Conservation (phyloP, 257 asterid genomes). For the Linaria vulgaris region DNA sequence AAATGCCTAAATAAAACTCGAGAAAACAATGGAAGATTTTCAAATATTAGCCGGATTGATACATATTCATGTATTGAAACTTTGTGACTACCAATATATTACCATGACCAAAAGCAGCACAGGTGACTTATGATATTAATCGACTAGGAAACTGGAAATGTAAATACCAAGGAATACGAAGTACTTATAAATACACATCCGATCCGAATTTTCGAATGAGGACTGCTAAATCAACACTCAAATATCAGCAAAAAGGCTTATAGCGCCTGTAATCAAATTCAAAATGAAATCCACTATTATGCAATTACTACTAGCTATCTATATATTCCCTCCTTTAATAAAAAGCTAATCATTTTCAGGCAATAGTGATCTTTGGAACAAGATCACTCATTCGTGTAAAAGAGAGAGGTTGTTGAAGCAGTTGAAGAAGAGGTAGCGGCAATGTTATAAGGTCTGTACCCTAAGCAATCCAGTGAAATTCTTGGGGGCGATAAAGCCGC, state of each 20-base stretch:
- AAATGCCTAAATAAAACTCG: too few relatives aligned
- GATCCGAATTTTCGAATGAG: neutral
- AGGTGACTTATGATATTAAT: too few relatives aligned
- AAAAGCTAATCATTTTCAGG: neutral
- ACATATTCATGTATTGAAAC: too few relatives aligned
- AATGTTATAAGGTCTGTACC: constrained; percentile 40
- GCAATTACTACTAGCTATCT: constrained; percentile 24
- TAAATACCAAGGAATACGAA: too few relatives aligned
- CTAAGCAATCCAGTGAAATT: constrained; percentile 67
- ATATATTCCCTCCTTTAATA: constrained; percentile 13
- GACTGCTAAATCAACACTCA: neutral
- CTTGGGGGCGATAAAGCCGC: constrained; percentile 75
- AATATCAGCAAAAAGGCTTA: neutral
- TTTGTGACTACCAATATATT: too few relatives aligned
- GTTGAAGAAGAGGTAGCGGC: constrained; percentile 36
- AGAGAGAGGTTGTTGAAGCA: constrained; percentile 53
- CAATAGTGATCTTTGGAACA: neutral
- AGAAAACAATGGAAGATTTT: too few relatives aligned
- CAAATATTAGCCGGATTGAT: too few relatives aligned
- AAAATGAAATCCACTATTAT: constrained; percentile 15
- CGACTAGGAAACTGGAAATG: too few relatives aligned
- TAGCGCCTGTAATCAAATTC: neutral
- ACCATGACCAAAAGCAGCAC: too few relatives aligned
- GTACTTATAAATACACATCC: neutral
- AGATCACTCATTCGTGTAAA: constrained; percentile 45